phyloP scores from a whole-genome alignment of 257 asterid genomes.

The Ajuga chamaepitys region DNA sequence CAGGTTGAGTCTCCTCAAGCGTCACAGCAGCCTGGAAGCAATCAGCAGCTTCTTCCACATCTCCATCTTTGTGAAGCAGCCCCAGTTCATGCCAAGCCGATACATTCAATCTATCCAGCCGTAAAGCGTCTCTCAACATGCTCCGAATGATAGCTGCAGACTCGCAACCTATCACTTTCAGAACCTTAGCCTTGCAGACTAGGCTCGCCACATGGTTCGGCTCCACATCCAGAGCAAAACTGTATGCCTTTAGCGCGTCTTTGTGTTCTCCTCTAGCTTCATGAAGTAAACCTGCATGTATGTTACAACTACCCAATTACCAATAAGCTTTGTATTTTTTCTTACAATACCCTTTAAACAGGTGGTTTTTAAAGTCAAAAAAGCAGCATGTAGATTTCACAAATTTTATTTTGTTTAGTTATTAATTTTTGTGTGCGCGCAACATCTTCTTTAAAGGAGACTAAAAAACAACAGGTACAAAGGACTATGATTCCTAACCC shows the following conservation, averaged over 20 bases:
- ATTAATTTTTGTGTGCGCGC: too few species aligned
- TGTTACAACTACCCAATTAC: too few species aligned
- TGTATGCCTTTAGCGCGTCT: slow-evolving; percentile 58
- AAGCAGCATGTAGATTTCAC: too few species aligned
- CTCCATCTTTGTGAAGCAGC: slow-evolving; percentile 50
- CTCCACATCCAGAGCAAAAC: slow-evolving; percentile 51
- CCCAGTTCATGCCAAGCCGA: slow-evolving; percentile 86
- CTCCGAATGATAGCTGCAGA: slow-evolving; percentile 44
- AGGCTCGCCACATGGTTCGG: slow-evolving; percentile 74
- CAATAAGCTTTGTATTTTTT: too few species aligned
- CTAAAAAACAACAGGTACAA: too few species aligned
- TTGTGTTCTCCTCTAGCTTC: slow-evolving; percentile 53
- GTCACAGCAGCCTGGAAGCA: slow-evolving; percentile 69
- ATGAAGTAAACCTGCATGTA: slow-evolving; percentile 60
- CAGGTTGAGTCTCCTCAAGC: slow-evolving; percentile 71
- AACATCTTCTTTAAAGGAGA: too few species aligned
- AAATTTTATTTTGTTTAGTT: too few species aligned
- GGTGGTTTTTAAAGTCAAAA: too few species aligned
- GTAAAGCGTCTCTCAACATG: slow-evolving; percentile 69
- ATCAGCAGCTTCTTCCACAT: slow-evolving; percentile 63
- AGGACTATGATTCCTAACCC: too few species aligned
- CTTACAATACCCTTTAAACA: too few species aligned
- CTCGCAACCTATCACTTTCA: slow-evolving; percentile 36
- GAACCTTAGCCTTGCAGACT: slow-evolving; percentile 51
- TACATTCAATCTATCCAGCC: slow-evolving; percentile 54